phyloP scores from a whole-genome alignment of 768 basidiomycete species.

The Pholiota molesta region DNA sequence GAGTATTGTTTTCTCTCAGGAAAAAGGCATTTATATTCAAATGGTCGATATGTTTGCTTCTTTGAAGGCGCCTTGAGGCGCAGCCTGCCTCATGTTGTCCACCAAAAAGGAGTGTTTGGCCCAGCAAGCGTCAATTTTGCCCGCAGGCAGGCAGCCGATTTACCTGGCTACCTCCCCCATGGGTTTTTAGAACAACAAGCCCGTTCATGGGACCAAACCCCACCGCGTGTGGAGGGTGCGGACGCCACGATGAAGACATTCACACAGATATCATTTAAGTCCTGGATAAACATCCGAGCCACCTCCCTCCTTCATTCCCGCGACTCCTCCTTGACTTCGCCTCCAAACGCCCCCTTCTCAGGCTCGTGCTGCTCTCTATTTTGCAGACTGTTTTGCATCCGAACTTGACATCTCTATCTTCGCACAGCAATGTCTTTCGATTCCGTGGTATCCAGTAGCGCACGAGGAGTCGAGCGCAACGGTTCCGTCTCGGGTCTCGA shows the following conservation, averaged over 20 bases:
- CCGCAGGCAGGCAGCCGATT: constrained; percentile 12
- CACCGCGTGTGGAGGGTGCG: constrained; percentile 24
- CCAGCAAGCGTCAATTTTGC: constrained; percentile 12
- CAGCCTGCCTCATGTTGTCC: constrained; percentile 11
- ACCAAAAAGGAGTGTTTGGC: constrained; percentile 19
- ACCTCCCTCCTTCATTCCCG: constrained; percentile 3
- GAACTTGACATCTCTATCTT: constrained; percentile 2
- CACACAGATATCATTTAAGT: constrained; percentile 11
- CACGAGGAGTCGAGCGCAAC: constrained; percentile 21
- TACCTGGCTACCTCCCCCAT: constrained; percentile 4
- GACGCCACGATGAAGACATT: constrained; percentile 24
- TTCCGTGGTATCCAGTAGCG: constrained; percentile 18
- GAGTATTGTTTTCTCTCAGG: background rate
- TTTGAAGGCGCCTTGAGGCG: constrained; percentile 22
- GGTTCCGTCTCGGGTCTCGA: constrained; percentile 32
- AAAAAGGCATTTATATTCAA: constrained; percentile 1
- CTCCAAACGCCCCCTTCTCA: constrained; percentile 7
- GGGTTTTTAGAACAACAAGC: background rate
- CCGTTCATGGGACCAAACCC: constrained; percentile 5
- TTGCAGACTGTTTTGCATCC: constrained; percentile 6
- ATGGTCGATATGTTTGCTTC: background rate
- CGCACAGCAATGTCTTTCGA: constrained; percentile 17
- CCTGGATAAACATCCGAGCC: constrained; percentile 15
- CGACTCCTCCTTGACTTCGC: constrained; percentile 11
- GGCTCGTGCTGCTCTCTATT: background rate